phyloP scores from a whole-genome alignment of 139 green algal genomes.

The Asterochloris erici region DNA sequence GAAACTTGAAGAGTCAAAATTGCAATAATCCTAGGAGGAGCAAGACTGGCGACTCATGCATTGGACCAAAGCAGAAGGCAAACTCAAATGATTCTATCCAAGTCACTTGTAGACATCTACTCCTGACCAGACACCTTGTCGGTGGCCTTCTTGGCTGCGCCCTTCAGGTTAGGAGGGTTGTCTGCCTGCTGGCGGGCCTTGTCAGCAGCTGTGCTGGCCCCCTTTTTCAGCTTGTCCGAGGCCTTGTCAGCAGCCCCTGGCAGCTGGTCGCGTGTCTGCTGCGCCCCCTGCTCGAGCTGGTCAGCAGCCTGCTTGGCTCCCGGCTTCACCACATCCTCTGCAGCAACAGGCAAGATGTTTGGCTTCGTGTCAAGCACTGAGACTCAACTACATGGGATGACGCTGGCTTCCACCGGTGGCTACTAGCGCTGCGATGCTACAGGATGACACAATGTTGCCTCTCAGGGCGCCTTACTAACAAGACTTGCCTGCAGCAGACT shows the following conservation, averaged over 20 bases:
- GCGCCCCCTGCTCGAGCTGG: conserved; percentile 4
- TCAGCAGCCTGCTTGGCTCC: conserved; percentile 12
- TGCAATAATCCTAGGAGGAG: too few relatives aligned
- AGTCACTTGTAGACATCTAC: not conserved
- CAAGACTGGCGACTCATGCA: too few relatives aligned
- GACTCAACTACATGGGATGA: too few relatives aligned
- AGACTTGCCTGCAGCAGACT: conserved; percentile 6
- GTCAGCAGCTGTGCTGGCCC: conserved; percentile 9
- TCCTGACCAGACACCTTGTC: conserved; percentile 11
- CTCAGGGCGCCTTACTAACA: too few relatives aligned
- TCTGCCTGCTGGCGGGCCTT: conserved; percentile 6
- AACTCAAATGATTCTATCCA: too few relatives aligned
- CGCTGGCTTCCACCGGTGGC: too few relatives aligned
- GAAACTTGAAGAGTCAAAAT: too few relatives aligned
- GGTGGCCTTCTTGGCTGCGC: not conserved
- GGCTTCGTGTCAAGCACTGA: too few relatives aligned
- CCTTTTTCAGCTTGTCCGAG: conserved; percentile 1
- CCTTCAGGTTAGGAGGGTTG: conserved; percentile 13
- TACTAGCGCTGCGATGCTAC: too few relatives aligned
- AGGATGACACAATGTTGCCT: too few relatives aligned
- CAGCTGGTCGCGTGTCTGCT: conserved; percentile 4
- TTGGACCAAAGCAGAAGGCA: too few relatives aligned
- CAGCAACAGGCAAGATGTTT: not conserved
- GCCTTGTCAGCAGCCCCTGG: conserved; percentile 8
- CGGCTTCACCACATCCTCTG: conserved; percentile 17